Evolutionary conservation across 2,329 filamentous ascomycete genomes (phyloP), one percentile per base, ranked within the genome.

Genomic region (Xylaria sp.): DNA sequence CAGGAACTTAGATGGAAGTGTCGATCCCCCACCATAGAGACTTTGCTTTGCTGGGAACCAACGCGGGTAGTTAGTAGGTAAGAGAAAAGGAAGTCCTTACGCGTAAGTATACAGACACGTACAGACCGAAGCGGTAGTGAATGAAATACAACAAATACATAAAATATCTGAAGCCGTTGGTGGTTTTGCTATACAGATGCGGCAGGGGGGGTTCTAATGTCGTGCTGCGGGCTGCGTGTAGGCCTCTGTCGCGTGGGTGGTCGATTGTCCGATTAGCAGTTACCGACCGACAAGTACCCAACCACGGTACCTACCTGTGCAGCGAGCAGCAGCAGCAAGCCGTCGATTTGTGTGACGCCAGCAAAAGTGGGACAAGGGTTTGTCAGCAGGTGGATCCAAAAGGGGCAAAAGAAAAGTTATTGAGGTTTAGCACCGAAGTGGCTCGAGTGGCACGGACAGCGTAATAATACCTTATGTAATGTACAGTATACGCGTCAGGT

Each of bases 351-450:
- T 40, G 56, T 59, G 63, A 51, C 59, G 56, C 67, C 64, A 69
- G 59, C 59, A 59, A 49, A 63, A 63, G 17, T 48, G 63, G 63
- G 26, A 13, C 6, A 10, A 2, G 15, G n/a, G 68, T 71, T 71
- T 71, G 68, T 71, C 68, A 71, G 66, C 68, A 62, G 20, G 59
- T 62, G 59, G 68, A n/a, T 28, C 54, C 54, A 36, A 61, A 49
- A 36, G 20, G 28, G 65, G n/a, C 48, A 42, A 65, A 46, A 46
- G 7, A 66, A 66, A 62, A 20, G 26, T 17, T 63, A 60, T 56
- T 59, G 53, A 59, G 36, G 26, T 26, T 51, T 65, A 59, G 40
- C 40, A 48, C 61, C n/a, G 57, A 61, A 28, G 20, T 53, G 42
- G 57, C 44, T 48, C 38, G 28, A 28, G 20, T 53, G 42, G 57